phyloP scores from a whole-genome alignment of 495 filamentous ascomycete species.

The Durotheca rogersii region DNA sequence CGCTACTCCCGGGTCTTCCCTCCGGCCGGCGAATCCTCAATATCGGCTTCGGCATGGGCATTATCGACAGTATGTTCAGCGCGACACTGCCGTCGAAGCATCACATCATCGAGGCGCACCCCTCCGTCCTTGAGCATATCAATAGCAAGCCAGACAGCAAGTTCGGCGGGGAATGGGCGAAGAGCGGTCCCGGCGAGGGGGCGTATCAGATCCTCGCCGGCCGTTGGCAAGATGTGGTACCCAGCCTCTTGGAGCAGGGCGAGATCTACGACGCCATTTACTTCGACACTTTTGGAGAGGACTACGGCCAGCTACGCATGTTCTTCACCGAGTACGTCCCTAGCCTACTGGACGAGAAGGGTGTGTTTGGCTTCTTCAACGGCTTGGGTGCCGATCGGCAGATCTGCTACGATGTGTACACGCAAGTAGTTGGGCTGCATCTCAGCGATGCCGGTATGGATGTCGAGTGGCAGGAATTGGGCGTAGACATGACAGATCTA shows the following conservation, averaged over 20 bases:
- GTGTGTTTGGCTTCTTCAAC: constrained; percentile 91
- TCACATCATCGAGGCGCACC: constrained; percentile 93
- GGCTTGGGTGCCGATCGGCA: constrained; percentile 89
- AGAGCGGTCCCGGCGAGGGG: constrained; percentile 40
- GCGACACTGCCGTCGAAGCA: constrained; percentile 63
- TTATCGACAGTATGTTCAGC: constrained; percentile 84
- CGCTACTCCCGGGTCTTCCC: constrained; percentile 39
- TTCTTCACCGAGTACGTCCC: constrained; percentile 91
- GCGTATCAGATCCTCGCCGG: constrained; percentile 55
- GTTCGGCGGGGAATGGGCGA: constrained; percentile 50
- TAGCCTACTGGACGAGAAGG: constrained; percentile 67
- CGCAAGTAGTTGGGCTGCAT: constrained; percentile 89
- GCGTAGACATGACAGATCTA: constrained; percentile 61
- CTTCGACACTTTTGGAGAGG: constrained; percentile 96
- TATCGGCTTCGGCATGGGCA: constrained; percentile 95
- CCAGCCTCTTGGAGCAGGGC: constrained; percentile 65
- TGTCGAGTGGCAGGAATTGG: constrained; percentile 76
- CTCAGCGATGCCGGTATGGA: constrained; percentile 88
- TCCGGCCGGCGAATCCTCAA: constrained; percentile 75
- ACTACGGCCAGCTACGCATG: constrained; percentile 76
- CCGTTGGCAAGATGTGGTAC: constrained; percentile 82
- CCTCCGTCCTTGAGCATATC: constrained; percentile 73
- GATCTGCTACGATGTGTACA: constrained; percentile 94
- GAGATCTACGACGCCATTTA: constrained; percentile 88
- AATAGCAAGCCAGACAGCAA: constrained; percentile 37